Evolutionary conservation across 371 early-diverging fungal species (phyloP), one percentile per base, ranked within the genome.

Genomic region (Caulochytrium protostelioides): DNA sequence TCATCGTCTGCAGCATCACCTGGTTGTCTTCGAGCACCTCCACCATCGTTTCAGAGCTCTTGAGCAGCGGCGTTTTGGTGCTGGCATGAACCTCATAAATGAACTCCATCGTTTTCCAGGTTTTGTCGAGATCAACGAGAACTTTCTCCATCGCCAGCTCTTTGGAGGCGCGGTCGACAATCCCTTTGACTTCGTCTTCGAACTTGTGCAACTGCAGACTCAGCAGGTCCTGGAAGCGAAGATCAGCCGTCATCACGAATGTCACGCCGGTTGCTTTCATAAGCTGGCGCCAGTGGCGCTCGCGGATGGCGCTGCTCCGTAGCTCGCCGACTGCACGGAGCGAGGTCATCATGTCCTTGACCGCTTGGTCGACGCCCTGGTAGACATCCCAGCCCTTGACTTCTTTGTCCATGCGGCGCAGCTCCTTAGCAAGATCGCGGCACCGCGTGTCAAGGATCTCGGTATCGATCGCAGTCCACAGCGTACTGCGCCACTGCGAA

Each of bases 301-400:
- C 69, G 20, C 69, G 53, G 29, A 70, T 68, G 12, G 69, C 66
- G 32, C 39, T 55, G 47, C 63, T 66, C 10, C 69, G 38, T 3
- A 70, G 51, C 42, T 70, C 71, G n/a, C 69, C 71, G 17, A 68
- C 69, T 5, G 66, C 69, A 2, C 66, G 41, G 35, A 70, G 51
- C 32, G 52, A 51, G 15, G 66, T 70, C 28, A 68, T 60, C 68
- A 70, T 70, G 41, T 70, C 69, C 43, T 70, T 70, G 16, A 70
- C 71, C 52, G 56, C 58, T 35, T 70, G 64, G 37, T 70, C 71
- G 5, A 70, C 43, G 6, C 68, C 68, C 0, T 49, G 35, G 50
- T 62, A 70, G n/a, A 57, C 69, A 42, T 68, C 63, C 71, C 71
- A 70, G 12, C 58, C 68, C 44, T 70, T 70, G 43, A 70, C 62